These are phyloP conservation scores for Fusarium piperis DNA, from an alignment of 2,329 filamentous ascomycete species.

Conservation along the genomic window DNA sequence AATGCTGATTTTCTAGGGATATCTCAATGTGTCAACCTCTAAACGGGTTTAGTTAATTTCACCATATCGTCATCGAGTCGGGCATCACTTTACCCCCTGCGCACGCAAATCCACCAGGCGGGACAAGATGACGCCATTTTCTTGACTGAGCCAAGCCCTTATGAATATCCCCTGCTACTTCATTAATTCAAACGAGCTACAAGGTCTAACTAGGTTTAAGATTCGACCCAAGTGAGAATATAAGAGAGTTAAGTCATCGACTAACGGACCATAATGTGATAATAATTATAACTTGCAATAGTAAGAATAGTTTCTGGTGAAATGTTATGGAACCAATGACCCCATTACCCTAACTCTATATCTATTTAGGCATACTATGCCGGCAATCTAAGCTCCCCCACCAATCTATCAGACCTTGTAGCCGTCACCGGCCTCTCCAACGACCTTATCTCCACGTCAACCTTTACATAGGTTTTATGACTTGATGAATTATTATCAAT, in stretches of 20 bases:
- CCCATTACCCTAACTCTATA: neutral
- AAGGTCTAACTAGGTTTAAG: neutral
- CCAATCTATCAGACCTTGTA: neutral
- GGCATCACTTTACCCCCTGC: neutral
- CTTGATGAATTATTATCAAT: constrained; percentile 21
- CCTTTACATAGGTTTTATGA: constrained; percentile 14
- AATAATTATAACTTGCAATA: neutral
- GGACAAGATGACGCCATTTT: neutral
- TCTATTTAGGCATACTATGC: neutral
- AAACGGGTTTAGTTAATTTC: neutral
- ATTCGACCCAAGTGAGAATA: neutral
- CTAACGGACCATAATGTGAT: neutral
- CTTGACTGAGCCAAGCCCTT: neutral
- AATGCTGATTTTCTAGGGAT: neutral
- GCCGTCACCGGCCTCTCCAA: constrained; percentile 1
- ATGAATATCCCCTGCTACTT: neutral
- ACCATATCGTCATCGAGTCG: constrained; percentile 2
- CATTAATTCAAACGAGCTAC: neutral
- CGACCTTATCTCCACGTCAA: constrained; percentile 26
- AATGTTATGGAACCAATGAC: too few relatives aligned
- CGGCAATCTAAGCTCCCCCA: neutral
- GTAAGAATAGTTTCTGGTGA: neutral
- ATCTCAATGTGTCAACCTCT: neutral
- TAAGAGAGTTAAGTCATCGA: neutral
- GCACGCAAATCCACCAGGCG: neutral